Conservation (phyloP, 2,329 filamentous ascomycete species). For the Arthrobotrys megalospora region DNA sequence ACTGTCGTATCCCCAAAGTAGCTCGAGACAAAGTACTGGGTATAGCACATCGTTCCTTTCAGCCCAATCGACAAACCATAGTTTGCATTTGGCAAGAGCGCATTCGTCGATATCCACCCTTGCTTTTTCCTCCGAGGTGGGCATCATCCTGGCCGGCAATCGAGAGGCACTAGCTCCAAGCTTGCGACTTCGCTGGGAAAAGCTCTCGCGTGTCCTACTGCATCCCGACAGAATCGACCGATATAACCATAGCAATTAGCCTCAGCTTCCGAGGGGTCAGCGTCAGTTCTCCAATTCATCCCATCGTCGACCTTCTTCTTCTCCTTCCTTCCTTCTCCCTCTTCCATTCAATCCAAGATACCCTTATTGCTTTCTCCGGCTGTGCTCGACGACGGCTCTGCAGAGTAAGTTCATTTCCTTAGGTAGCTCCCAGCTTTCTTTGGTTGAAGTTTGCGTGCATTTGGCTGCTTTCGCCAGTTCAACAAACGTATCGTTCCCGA, state of each 20-base stretch:
- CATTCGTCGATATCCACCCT: conserved; percentile 42
- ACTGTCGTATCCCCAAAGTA: neutral
- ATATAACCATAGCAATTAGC: conserved; percentile 56
- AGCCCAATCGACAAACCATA: conserved; percentile 29
- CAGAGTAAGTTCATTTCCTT: conserved; percentile 35
- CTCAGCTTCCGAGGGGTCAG: conserved; percentile 46
- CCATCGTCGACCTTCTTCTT: conserved; percentile 62
- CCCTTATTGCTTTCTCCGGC: conserved; percentile 57
- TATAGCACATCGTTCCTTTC: conserved; percentile 8
- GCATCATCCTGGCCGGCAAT: conserved; percentile 26
- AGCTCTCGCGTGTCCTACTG: conserved; percentile 48
- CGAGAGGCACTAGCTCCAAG: conserved; percentile 37
- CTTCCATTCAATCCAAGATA: conserved; percentile 49
- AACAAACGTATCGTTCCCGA: conserved; percentile 24
- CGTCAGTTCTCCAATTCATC: conserved; percentile 43
- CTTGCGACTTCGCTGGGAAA: conserved; percentile 53
- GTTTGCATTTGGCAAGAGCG: conserved; percentile 43
- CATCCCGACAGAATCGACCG: conserved; percentile 28
- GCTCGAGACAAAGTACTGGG: neutral
- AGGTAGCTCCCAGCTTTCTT: conserved; percentile 22
- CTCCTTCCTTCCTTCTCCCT: conserved; percentile 63
- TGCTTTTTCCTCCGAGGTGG: conserved; percentile 30
- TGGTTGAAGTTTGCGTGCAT: conserved; percentile 48
- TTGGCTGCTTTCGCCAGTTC: conserved; percentile 44
- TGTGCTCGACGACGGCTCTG: conserved; percentile 19